Evolutionary conservation across 2,329 filamentous ascomycete species (phyloP).

Genomic region (Ophiocordyceps camponoti-floridani): DNA sequence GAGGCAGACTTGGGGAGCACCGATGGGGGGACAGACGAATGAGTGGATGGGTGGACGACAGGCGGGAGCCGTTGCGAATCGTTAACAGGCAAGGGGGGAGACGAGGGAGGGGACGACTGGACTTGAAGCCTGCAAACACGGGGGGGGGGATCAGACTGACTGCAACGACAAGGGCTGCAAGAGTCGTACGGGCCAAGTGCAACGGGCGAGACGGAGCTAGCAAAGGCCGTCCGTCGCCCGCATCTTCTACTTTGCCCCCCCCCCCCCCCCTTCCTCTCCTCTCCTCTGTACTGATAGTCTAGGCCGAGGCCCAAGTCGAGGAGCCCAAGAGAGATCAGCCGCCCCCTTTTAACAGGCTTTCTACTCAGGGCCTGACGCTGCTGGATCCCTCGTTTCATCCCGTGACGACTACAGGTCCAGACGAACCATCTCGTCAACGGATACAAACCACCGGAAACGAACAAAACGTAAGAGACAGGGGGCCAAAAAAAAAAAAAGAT

Average conservation of each 20-base stretch:
- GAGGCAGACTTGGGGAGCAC: background rate
- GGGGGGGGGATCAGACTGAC: background rate
- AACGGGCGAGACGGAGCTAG: constrained; percentile 1
- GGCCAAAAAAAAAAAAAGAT: background rate
- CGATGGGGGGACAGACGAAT: background rate
- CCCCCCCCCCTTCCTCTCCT: background rate
- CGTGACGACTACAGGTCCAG: no score
- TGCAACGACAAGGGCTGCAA: constrained; percentile 1
- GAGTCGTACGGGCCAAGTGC: constrained; percentile 2
- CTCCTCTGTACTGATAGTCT: background rate
- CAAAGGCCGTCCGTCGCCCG: background rate
- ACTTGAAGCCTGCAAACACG: background rate
- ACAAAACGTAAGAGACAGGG: no score
- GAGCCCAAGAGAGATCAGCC: background rate
- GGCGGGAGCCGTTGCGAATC: constrained; percentile 1
- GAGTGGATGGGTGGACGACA: constrained; percentile 1
- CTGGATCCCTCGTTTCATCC: no score
- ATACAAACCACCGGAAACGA: no score
- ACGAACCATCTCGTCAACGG: no score
- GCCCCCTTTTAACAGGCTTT: background rate
- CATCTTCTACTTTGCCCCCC: background rate
- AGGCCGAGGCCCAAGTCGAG: background rate
- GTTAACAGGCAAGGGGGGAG: background rate
- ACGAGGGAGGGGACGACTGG: background rate
- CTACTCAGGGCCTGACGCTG: no score